Conservation (phyloP, 495 filamentous ascomycete genomes). For the Hyaloscypha finlandica region DNA sequence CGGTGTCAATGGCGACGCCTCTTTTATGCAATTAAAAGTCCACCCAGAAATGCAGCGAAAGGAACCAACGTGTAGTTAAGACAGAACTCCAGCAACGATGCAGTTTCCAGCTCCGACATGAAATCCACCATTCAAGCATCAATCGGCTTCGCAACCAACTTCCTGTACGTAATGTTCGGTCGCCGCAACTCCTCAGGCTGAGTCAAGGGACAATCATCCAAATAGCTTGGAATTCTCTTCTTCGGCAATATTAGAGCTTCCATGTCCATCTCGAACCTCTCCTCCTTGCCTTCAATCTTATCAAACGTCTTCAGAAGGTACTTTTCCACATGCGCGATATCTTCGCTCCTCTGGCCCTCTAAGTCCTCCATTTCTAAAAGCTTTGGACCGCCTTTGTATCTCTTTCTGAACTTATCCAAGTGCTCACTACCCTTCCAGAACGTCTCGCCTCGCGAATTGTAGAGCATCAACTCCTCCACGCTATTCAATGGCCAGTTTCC, state of each 20-base stretch:
- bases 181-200: not conserved
- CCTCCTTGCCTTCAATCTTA: conserved; percentile 2
- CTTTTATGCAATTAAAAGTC: not conserved
- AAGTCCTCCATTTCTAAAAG: not conserved
- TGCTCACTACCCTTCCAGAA: conserved; percentile 9
- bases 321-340: conserved; percentile 3
- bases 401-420: conserved; percentile 4
- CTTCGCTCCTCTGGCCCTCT: not conserved
- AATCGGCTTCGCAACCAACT: conserved; percentile 2
- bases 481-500: not conserved
- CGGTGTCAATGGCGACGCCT: not conserved
- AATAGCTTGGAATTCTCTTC: not conserved
- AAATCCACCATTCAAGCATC: not conserved
- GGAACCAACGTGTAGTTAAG: not conserved
- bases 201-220: not conserved
- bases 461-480: conserved; percentile 2
- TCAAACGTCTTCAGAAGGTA: not conserved
- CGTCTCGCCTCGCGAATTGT: conserved; percentile 7
- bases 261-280: not conserved
- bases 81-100: not conserved
- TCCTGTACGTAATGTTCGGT: conserved; percentile 8
- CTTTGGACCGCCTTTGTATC: not conserved
- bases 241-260: not conserved
- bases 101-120: not conserved
- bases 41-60: not conserved